Conservation (phyloP, 768 basidiomycete genomes). For the Suillus ampliporus region DNA sequence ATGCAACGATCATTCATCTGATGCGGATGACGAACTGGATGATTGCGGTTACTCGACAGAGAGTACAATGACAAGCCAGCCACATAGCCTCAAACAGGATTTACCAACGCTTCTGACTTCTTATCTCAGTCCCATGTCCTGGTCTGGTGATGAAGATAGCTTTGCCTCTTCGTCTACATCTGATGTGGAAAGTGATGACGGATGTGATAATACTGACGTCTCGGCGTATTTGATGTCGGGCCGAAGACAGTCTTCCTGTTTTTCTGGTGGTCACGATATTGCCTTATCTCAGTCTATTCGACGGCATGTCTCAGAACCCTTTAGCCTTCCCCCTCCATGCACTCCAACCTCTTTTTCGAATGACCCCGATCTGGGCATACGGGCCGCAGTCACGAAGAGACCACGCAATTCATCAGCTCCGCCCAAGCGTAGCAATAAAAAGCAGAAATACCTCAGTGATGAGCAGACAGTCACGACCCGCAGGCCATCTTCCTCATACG, state of each 20-base stretch:
- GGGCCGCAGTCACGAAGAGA: neutral
- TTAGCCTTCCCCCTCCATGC: conserved; percentile 26
- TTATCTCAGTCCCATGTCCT: conserved; percentile 6
- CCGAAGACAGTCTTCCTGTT: neutral
- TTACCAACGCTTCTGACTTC: conserved; percentile 10
- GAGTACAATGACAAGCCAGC: conserved; percentile 18
- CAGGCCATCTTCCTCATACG: neutral
- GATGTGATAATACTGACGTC: conserved; percentile 19
- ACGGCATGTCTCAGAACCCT: conserved; percentile 7
- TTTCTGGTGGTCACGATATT: neutral
- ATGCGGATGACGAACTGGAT: conserved; percentile 18
- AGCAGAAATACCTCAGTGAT: conserved; percentile 12
- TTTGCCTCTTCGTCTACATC: conserved; percentile 23
- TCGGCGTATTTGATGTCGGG: neutral
- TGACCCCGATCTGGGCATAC: conserved; percentile 6
- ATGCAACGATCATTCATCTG: neutral
- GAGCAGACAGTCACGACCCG: neutral
- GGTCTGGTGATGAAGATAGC: conserved; percentile 17
- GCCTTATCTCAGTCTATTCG: conserved; percentile 18
- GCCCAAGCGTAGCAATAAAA: conserved; percentile 9
- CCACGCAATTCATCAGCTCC: neutral
- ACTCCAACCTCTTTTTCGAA: conserved; percentile 27
- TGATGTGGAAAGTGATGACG: conserved; percentile 22
- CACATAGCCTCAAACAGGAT: neutral
- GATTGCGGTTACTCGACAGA: conserved; percentile 29